Base-by-base conservation (phyloP, 805 yeast species). In the Candida suzukii region DNA sequence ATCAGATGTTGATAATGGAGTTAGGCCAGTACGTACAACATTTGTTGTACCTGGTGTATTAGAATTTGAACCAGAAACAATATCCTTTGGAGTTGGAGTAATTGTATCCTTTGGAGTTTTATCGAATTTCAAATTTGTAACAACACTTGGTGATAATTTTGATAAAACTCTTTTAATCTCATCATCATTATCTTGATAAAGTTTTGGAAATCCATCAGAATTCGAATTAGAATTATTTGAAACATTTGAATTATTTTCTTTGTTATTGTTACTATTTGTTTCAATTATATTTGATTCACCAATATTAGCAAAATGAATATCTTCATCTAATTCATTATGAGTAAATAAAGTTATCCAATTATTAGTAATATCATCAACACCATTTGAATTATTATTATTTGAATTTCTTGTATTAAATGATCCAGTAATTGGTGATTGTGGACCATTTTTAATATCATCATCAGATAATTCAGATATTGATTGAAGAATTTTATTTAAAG, bases 321-420 rank as follows among this genome's bases (percentile, higher is more conserved):
- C 54, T 24, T 54, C 53, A 9, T 48, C 56, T 21, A 43, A 51
- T 30, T 56, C 56, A 26, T 51, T 46, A 32, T 56, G 56, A 17
- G 55, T 51, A 39, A 61, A 61, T 29, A 61, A 48, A 38, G 48
- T 49, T 42, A 54, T 53, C 65, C 66, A 61, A 26, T 54, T 54
- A 30, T 46, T 50, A 28, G 42, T 39, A 13, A 38, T 35, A 18
- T 37, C 28, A 13, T 35, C 39, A 26, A 9, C 29, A 27, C 46
- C 19, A 52, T 52, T 9, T n/a, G n/a, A n/a, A n/a, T n/a, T n/a
- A n/a, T n/a, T n/a, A n/a, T n/a, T n/a, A n/a, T n/a, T n/a, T n/a
- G n/a, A n/a, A n/a, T n/a, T n/a, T n/a, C n/a, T n/a, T n/a, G n/a
- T n/a, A n/a, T n/a, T n/a, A n/a, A n/a, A n/a, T n/a, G n/a, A n/a